A percentile compares a stretch with the other conserved stretches of the same genome.
phyloP scores from a whole-genome alignment of 805 yeast species.

The Candida montana region DNA sequence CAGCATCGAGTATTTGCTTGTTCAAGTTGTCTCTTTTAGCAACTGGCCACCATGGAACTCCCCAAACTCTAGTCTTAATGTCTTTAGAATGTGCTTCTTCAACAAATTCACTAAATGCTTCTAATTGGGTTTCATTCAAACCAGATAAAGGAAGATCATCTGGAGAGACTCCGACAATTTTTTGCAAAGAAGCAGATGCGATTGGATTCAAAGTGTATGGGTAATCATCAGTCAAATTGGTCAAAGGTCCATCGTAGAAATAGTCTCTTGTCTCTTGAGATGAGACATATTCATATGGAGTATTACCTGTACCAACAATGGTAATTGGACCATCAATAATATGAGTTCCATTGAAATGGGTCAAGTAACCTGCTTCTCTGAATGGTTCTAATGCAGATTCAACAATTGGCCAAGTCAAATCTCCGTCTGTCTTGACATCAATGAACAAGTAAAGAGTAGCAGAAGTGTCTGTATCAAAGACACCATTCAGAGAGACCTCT shows the following conservation, averaged over 20 bases:
- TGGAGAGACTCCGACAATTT: slow-evolving; percentile 12
- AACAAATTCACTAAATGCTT: slow-evolving; percentile 26
- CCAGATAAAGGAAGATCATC: slow-evolving; percentile 21
- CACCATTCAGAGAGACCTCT: slow-evolving; percentile 28
- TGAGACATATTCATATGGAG: slow-evolving; percentile 40
- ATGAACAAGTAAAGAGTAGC: slow-evolving; percentile 57
- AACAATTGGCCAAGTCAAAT: slow-evolving; percentile 43
- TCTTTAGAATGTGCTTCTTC: slow-evolving; percentile 44
- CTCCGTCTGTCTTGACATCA: slow-evolving; percentile 55
- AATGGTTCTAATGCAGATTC: slow-evolving; percentile 46
- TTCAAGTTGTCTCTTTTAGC: slow-evolving; percentile 40
- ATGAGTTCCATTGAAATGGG: slow-evolving; percentile 34
- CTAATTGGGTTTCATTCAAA: slow-evolving; percentile 33
- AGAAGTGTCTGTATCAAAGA: slow-evolving; percentile 40
- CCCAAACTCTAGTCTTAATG: slow-evolving; percentile 66
- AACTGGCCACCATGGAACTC: slow-evolving; percentile 66
- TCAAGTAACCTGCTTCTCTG: slow-evolving; percentile 44
- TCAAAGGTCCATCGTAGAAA: slow-evolving; percentile 52
- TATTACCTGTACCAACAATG: slow-evolving; percentile 64
- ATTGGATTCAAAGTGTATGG: slow-evolving; percentile 28
- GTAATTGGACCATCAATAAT: slow-evolving; percentile 52
- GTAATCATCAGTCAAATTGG: slow-evolving; percentile 18
- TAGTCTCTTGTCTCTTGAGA: slow-evolving; percentile 29
- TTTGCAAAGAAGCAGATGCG: slow-evolving; percentile 43
- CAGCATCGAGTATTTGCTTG: slow-evolving; percentile 42